Conservation (phyloP, 148 eudicot genomes). For the Vaccinium myrtillus region DNA sequence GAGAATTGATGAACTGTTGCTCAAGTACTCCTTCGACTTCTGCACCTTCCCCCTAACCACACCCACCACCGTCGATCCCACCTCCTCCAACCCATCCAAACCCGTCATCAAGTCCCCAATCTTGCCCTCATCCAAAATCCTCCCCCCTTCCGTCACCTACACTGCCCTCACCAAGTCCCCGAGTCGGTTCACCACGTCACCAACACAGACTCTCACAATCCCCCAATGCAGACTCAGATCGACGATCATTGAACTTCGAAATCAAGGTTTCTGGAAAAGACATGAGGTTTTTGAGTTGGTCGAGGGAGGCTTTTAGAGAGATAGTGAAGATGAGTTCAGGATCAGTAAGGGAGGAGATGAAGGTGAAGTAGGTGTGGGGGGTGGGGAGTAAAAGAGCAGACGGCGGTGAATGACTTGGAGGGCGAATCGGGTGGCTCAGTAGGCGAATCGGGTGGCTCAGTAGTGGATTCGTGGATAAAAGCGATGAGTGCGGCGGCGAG, state of each 20-base stretch:
- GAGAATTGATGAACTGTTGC: constrained; percentile 56
- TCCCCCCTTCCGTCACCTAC: constrained; percentile 17
- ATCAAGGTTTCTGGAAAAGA: constrained; percentile 24
- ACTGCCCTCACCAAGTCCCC: constrained; percentile 22
- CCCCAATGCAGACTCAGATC: constrained; percentile 31
- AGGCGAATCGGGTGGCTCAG: constrained; percentile 15
- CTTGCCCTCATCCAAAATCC: constrained; percentile 31
- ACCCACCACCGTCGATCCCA: constrained; percentile 36
- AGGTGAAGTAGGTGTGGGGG: constrained; percentile 29
- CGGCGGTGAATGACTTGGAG: constrained; percentile 29
- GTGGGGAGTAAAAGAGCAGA: constrained; percentile 39
- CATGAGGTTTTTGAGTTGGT: constrained; percentile 23
- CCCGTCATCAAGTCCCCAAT: constrained; percentile 44
- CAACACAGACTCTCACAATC: constrained; percentile 45
- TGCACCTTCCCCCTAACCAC: constrained; percentile 43
- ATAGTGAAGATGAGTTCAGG: constrained; percentile 35
- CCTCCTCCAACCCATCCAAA: constrained; percentile 55
- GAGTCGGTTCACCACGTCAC: constrained; percentile 44
- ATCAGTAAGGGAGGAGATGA: constrained; percentile 17
- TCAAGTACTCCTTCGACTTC: constrained; percentile 39
- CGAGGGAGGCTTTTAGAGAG: constrained; percentile 26
- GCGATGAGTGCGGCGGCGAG: constrained; percentile 19
- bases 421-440: constrained; percentile 15
- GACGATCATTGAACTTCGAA: constrained; percentile 19
- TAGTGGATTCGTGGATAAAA: constrained; percentile 21